Evolutionary conservation across 2,329 filamentous ascomycete genomes (phyloP).

Genomic region (Hansfordia pulvinata): DNA sequence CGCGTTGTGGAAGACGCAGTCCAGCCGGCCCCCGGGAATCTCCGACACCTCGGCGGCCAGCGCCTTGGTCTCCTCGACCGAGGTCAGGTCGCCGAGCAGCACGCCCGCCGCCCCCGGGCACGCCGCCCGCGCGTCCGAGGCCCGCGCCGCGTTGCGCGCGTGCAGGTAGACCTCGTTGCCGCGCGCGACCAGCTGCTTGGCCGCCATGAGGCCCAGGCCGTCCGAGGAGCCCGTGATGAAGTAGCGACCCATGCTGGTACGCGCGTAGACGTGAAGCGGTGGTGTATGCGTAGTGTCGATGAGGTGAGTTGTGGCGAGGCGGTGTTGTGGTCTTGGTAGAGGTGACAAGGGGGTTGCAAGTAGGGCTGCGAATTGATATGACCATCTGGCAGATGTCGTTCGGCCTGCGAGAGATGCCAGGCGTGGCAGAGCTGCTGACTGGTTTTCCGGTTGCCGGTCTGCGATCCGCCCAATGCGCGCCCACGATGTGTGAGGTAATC

Average conservation of each 20-base stretch:
- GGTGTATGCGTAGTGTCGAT: slow-evolving; percentile 9
- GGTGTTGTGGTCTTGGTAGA: too few relatives aligned
- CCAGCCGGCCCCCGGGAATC: slow-evolving; percentile 34
- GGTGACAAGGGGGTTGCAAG: too few relatives aligned
- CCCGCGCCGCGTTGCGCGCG: slow-evolving; percentile 39
- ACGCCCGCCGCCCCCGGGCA: slow-evolving; percentile 35
- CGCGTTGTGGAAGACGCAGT: slow-evolving; percentile 44
- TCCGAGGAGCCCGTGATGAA: slow-evolving; percentile 43
- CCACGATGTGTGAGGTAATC: too few relatives aligned
- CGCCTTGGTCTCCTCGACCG: slow-evolving; percentile 31
- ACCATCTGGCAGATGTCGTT: too few relatives aligned
- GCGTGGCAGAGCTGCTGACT: too few relatives aligned
- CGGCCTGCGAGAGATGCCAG: too few relatives aligned
- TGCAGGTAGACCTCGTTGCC: slow-evolving; percentile 43
- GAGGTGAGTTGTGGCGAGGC: too few relatives aligned
- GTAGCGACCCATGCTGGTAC: slow-evolving; percentile 10
- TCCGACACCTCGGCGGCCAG: slow-evolving; percentile 36
- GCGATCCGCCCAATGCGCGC: too few relatives aligned
- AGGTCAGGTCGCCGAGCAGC: slow-evolving; percentile 37
- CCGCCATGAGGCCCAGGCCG: slow-evolving; percentile 37
- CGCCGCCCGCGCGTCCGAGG: slow-evolving; percentile 28
- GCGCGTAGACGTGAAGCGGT: slow-evolving; percentile 12
- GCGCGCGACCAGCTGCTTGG: slow-evolving; percentile 30
- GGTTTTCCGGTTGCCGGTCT: too few relatives aligned
- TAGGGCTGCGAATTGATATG: too few relatives aligned